Percentiles rank a stretch among this genome's conserved stretches.
Evolutionary conservation across 1,284 basidiomycete genomes (phyloP).

Genomic region (Inonotus hispidus): DNA sequence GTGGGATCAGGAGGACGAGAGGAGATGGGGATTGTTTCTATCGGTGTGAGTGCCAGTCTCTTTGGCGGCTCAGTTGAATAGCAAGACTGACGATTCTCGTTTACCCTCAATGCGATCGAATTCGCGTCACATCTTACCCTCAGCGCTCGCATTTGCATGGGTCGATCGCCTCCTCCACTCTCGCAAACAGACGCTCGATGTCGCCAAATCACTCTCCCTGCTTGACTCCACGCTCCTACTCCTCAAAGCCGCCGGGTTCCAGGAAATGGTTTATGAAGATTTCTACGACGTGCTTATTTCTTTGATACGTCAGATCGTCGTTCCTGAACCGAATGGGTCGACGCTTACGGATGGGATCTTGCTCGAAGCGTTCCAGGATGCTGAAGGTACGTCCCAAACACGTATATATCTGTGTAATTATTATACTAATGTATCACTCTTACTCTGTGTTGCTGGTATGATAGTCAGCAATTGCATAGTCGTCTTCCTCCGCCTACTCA

Average conservation of each 20-base stretch:
- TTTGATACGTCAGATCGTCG: slow-evolving; percentile 39
- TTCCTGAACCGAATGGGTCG: slow-evolving; percentile 32
- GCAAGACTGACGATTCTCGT: not conserved
- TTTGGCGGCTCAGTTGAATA: not conserved
- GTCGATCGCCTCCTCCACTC: slow-evolving; percentile 45
- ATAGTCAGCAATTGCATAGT: slow-evolving; percentile 68
- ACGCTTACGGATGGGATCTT: slow-evolving; percentile 37
- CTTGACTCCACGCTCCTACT: slow-evolving; percentile 48
- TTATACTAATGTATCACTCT: too few species aligned
- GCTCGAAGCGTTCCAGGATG: slow-evolving; percentile 49
- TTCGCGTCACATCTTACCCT: not conserved
- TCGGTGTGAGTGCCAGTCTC: slow-evolving; percentile 35
- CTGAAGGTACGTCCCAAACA: slow-evolving; percentile 49
- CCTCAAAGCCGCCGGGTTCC: slow-evolving; percentile 61
- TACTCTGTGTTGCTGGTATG: not conserved
- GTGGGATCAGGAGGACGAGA: slow-evolving; percentile 58
- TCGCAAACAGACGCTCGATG: slow-evolving; percentile 39
- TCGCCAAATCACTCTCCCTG: slow-evolving; percentile 46
- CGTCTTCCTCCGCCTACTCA: slow-evolving; percentile 71
- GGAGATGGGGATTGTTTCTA: slow-evolving; percentile 56
- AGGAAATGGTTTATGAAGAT: slow-evolving; percentile 56
- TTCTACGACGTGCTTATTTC: slow-evolving; percentile 47
- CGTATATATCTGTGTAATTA: not conserved
- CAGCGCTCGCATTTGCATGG: slow-evolving; percentile 53
- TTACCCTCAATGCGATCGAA: not conserved